Base-by-base conservation (phyloP, 495 filamentous ascomycete species). In the Halenospora varia region DNA sequence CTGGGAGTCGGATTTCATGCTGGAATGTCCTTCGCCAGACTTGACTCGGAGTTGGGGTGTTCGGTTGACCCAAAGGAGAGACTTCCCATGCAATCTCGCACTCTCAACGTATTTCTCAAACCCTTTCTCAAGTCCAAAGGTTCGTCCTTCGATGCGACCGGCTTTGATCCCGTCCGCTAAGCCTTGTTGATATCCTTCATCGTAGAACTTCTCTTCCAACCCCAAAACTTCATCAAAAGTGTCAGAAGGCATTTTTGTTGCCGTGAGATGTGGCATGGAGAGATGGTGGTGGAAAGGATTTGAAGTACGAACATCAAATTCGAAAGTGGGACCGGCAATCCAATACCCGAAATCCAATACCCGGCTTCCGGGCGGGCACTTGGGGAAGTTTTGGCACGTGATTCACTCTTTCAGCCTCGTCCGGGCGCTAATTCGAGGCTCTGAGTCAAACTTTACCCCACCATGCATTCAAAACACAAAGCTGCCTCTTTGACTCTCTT, bases 101-200 rank as follows among this genome's bases (percentile, higher is more conserved):
- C 91, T 80, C 56, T 88, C 85, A 13, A 84, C 62, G 63, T 90
- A 96, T 72, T 96, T 97, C 66, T 94, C 89, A 57, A 93, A 97
- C 0, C 92, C 94, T 62, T 94, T 95, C 65, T 95, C 88, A 2
- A 97, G 79, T 0, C 93, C 94, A 67, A 97, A 89, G 11, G 88
- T 77, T 35, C 89, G 88, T 40, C 95, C 95, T 79, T 99, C 94
- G 47, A 87, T 82, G 25, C 83, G 85, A 10, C 95, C 94, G 13
- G 90, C 84, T 62, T 79, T 76, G n/a, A 82, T 76, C 23, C 94
- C 94, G 69, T 96, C 95, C 42, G 75, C 74, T 25, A 81, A 65
- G 18, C 94, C 94, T 56, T 91, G 75, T 9, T 76, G 70, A 70
- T 89, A 92, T 39, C 94, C 95, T 69, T 96, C 84, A 42, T 83